phyloP scores from a whole-genome alignment of 495 filamentous ascomycete genomes.

The Cercophora samala region DNA sequence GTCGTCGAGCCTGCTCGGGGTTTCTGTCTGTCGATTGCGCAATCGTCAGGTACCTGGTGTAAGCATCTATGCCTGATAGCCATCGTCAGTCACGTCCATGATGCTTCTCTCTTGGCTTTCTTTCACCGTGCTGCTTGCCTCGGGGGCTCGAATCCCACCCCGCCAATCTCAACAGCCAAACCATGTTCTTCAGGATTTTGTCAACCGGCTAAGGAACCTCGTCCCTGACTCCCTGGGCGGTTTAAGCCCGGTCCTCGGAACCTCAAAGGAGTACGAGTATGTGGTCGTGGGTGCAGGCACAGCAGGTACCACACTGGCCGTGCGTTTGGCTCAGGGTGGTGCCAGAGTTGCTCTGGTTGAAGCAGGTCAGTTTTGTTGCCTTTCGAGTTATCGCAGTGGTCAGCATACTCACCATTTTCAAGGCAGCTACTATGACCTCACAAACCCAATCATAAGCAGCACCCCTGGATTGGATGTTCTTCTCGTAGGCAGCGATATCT shows the following conservation, averaged over 20 bases:
- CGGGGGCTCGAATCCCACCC: constrained; percentile 5
- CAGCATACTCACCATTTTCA: neutral
- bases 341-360: constrained; percentile 12
- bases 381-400: neutral
- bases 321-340: constrained; percentile 11
- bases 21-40: neutral
- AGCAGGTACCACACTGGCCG: constrained; percentile 7
- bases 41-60: neutral
- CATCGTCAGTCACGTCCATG: neutral
- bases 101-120: constrained; percentile 3
- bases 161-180: constrained; percentile 2
- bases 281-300: constrained; percentile 14
- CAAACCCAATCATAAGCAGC: constrained; percentile 12
- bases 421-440: constrained; percentile 13
- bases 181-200: neutral
- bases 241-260: constrained; percentile 5
- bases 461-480: constrained; percentile 14
- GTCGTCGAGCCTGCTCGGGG: neutral
- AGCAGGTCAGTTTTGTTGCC: constrained; percentile 2
- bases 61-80: neutral
- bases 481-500: constrained; percentile 5
- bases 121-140: neutral
- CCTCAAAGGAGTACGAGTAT: constrained; percentile 9
- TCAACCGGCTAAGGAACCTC: neutral
- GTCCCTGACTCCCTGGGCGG: constrained; percentile 8